Percentiles rank a stretch among this genome's conserved stretches.
phyloP scores from a whole-genome alignment of 768 basidiomycete genomes.

The Amanita rubescens region DNA sequence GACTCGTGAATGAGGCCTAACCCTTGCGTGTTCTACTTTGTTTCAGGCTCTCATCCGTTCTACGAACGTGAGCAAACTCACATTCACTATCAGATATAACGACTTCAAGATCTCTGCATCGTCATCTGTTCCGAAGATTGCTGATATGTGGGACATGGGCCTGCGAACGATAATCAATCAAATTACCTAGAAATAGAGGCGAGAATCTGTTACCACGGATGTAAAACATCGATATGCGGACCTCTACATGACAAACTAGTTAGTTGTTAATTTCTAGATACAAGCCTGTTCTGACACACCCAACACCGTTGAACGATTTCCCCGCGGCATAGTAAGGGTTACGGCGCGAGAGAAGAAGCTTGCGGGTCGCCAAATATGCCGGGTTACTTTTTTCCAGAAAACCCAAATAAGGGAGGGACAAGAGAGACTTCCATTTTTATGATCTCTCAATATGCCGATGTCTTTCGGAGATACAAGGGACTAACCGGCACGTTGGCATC shows the following conservation, averaged over 20 bases:
- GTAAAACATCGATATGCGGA: constrained; percentile 65
- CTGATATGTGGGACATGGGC: constrained; percentile 78
- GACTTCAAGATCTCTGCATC: constrained; percentile 59
- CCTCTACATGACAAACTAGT: constrained; percentile 40
- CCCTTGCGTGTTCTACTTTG: constrained; percentile 55
- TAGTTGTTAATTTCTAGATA: background rate
- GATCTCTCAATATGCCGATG: background rate
- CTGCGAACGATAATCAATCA: constrained; percentile 21
- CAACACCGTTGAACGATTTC: constrained; percentile 56
- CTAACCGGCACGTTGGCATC: constrained; percentile 79
- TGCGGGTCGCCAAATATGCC: constrained; percentile 57
- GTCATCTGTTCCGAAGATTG: constrained; percentile 68
- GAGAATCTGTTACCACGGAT: constrained; percentile 47
- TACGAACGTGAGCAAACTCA: constrained; percentile 24
- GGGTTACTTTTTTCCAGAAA: constrained; percentile 57
- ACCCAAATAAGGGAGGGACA: constrained; percentile 73
- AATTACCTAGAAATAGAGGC: background rate
- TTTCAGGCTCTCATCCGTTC: background rate
- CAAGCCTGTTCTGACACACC: constrained; percentile 34
- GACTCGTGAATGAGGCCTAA: constrained; percentile 79
- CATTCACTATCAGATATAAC: constrained; percentile 62
- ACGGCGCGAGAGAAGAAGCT: constrained; percentile 48
- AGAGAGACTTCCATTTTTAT: constrained; percentile 43
- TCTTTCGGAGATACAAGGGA: background rate
- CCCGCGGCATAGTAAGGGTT: constrained; percentile 71